These are phyloP conservation scores for Laguncularia racemosa DNA, from an alignment of 345 rosid genomes.

Conservation along the genomic window DNA sequence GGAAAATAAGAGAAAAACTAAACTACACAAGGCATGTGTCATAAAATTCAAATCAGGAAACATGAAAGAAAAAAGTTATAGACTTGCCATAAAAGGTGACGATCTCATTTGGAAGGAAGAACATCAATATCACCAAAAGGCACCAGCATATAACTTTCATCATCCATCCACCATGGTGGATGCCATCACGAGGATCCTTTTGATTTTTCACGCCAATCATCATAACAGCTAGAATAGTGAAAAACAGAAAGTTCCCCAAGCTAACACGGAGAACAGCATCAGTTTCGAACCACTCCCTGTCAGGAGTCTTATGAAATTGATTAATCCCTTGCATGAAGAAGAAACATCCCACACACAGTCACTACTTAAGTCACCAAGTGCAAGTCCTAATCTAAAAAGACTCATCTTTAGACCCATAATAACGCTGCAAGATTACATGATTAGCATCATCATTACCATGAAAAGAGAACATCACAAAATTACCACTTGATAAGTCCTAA, in stretches of 20 bases:
- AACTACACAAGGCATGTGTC: background rate
- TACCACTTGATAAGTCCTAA: background rate
- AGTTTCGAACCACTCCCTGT: constrained; percentile 95
- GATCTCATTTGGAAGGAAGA: constrained; percentile 89
- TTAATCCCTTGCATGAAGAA: constrained; percentile 70
- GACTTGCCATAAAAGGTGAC: constrained; percentile 78
- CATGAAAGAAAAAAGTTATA: no score
- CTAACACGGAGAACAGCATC: constrained; percentile 97
- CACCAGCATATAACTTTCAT: constrained; percentile 85
- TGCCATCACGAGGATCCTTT: constrained; percentile 92
- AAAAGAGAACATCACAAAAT: background rate
- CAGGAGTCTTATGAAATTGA: constrained; percentile 79
- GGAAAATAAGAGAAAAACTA: background rate
- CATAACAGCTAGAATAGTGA: constrained; percentile 61
- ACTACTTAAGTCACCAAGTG: background rate
- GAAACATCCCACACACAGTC: background rate
- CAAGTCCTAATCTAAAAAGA: background rate
- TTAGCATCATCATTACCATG: no score
- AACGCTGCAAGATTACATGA: no score
- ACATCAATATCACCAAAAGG: constrained; percentile 82
- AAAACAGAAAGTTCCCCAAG: constrained; percentile 90
- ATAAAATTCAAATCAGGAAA: no score
- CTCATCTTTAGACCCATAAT: no score
- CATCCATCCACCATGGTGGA: constrained; percentile 99
- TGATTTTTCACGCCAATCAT: constrained; percentile 94